Evolutionary conservation across 2,329 filamentous ascomycete species (phyloP), one percentile per base, ranked within the genome.

Genomic region (Hyphodiscus sp.): DNA sequence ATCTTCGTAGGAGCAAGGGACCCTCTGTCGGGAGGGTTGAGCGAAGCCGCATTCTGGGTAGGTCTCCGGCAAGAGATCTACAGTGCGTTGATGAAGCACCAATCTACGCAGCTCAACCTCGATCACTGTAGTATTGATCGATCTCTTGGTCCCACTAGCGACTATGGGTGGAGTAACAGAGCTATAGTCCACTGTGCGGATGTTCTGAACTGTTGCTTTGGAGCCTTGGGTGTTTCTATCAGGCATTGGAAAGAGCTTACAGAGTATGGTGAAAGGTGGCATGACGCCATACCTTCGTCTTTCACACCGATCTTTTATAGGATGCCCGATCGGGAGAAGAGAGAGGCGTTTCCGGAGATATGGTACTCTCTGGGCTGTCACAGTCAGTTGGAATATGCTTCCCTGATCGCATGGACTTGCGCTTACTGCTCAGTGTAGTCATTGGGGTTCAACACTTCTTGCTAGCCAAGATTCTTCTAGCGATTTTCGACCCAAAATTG

Each of bases 131-230:
- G 80, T 38, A 73, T 80, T 42, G 76, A 81, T 59, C 73, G 74
- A n/a, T 74, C 73, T 0, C 71, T 79, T 10, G 68, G 71, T 1
- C 67, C 72, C 0, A 71, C 73, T 0, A 74, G 75, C 44, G 80
- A 83, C 56, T 76, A 75, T 54, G 72, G 72, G 0, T 83, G 80
- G 80, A 77, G 81, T 1, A 83, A 85, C 63, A 74, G 81, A 16
- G 78, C 82, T 16, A 75, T 86, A 0, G 74, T 82, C 2, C 78
- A 82, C 60, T 81, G 81, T 51, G 81, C 81, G n/a, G 80, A 84
- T 56, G 79, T 85, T 1, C 68, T 86, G 16, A 80, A 83, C 56
- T 83, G 77, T 60, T 86, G 82, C 63, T 85, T 84, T 59, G 74
- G 75, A 1, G 69, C 73, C 16, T 64, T 61, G 16, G 64, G 68